These are phyloP conservation scores for Cladophialophora chaetospira DNA, from an alignment of 2,329 filamentous ascomycete genomes.

Conservation along the genomic window DNA sequence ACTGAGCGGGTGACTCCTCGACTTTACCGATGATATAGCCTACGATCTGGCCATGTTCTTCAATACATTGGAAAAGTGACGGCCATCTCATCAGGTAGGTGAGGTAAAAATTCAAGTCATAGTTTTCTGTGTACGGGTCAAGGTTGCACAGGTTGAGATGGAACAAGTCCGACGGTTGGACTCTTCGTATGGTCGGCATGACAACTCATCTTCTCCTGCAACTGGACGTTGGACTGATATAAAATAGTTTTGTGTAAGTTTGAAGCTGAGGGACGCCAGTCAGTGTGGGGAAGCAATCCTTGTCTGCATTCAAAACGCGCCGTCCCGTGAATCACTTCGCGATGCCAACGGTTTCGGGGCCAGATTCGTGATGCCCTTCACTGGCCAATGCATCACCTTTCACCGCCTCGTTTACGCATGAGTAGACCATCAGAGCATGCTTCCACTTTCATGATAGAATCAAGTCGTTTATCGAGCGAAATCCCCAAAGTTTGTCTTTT, in stretches of 20 bases:
- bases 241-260: not conserved
- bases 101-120: constrained; percentile 92
- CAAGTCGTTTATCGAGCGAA: not conserved
- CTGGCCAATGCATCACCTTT: not conserved
- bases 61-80: constrained; percentile 87
- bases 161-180: constrained; percentile 81
- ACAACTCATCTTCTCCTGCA: constrained; percentile 23
- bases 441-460: constrained; percentile 16
- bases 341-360: too few relatives aligned
- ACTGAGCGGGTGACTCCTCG: constrained; percentile 67
- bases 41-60: constrained; percentile 86
- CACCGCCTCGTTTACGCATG: not conserved
- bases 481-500: not conserved
- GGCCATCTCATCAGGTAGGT: constrained; percentile 97
- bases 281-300: too few relatives aligned
- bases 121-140: constrained; percentile 96
- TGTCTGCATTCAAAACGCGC: too few relatives aligned
- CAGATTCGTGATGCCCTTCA: not conserved
- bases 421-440: constrained; percentile 5
- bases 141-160: constrained; percentile 93
- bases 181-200: constrained; percentile 85
- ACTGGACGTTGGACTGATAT: not conserved
- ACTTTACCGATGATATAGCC: constrained; percentile 98
- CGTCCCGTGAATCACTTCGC: constrained; percentile 14
- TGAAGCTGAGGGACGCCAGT: constrained; percentile 3